These are phyloP conservation scores for Diutina ranongensis DNA, from an alignment of 1,139 yeast genomes.

Conservation along the genomic window DNA sequence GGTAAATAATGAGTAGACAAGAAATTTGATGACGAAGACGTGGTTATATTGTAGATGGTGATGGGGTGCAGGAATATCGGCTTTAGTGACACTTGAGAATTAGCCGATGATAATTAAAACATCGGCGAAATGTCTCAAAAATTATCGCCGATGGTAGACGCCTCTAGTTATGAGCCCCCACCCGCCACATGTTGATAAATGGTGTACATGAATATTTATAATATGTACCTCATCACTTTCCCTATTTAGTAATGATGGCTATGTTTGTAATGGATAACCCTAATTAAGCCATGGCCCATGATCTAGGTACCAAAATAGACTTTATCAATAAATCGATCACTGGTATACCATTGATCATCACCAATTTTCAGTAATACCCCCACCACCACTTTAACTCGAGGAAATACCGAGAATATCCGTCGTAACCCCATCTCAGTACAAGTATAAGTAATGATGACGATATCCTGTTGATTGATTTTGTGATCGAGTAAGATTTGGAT, in stretches of 20 bases:
- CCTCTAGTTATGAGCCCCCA: too few relatives aligned
- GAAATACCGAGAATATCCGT: slow-evolving; percentile 65
- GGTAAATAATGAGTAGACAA: too few relatives aligned
- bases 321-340: slow-evolving; percentile 63
- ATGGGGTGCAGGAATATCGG: not conserved
- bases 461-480: slow-evolving; percentile 50
- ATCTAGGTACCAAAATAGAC: slow-evolving; percentile 55
- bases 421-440: slow-evolving; percentile 79
- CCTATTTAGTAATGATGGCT: too few relatives aligned
- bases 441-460: slow-evolving; percentile 58
- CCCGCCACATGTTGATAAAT: too few relatives aligned
- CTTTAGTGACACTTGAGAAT: too few relatives aligned
- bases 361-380: slow-evolving; percentile 48
- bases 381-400: slow-evolving; percentile 52
- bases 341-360: slow-evolving; percentile 42
- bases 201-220: too few relatives aligned
- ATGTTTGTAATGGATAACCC: too few relatives aligned
- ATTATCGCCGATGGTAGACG: too few relatives aligned
- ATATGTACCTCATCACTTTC: too few relatives aligned
- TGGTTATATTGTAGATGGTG: not conserved
- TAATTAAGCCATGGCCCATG: not conserved
- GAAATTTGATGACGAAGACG: too few relatives aligned
- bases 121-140: too few relatives aligned
- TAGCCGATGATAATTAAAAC: too few relatives aligned
- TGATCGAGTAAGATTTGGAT: slow-evolving; percentile 80